phyloP scores from a whole-genome alignment of 345 rosid species.

The Bretschneidera sinensis region DNA sequence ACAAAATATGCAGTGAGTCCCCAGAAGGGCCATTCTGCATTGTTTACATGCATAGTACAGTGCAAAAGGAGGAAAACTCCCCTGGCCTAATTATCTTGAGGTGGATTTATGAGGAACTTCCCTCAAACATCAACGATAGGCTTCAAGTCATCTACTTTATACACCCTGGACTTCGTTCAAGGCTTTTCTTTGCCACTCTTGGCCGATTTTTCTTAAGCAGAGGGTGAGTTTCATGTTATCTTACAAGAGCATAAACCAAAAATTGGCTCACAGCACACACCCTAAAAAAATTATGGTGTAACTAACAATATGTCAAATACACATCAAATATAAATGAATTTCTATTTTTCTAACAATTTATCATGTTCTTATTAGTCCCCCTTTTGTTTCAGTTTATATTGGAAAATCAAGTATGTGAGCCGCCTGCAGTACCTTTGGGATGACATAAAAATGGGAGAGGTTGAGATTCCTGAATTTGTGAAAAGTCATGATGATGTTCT shows the following conservation, averaged over 20 bases:
- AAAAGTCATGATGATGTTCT: slow-evolving; percentile 68
- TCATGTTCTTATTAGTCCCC: background rate
- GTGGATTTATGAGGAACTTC: slow-evolving; percentile 93
- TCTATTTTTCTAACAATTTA: too few species aligned
- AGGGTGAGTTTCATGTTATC: slow-evolving; percentile 45
- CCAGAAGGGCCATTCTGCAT: slow-evolving; percentile 81
- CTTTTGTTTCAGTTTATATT: slow-evolving; percentile 46
- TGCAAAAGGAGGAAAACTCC: slow-evolving; percentile 79
- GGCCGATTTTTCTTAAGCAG: slow-evolving; percentile 89
- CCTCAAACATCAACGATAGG: slow-evolving; percentile 63
- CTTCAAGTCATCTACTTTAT: slow-evolving; percentile 73
- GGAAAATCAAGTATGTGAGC: slow-evolving; percentile 92
- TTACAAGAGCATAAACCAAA: background rate
- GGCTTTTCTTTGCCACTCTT: slow-evolving; percentile 79
- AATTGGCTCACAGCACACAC: background rate
- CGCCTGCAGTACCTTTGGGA: slow-evolving; percentile 88
- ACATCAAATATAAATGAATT: background rate
- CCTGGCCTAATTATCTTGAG: slow-evolving; percentile 83
- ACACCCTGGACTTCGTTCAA: slow-evolving; percentile 87
- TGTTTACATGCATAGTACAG: slow-evolving; percentile 80
- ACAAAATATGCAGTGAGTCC: slow-evolving; percentile 62
- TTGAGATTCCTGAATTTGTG: slow-evolving; percentile 88
- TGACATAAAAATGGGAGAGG: slow-evolving; percentile 69
- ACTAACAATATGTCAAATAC: too few species aligned
- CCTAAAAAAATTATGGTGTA: background rate